Evolutionary conservation across 805 yeast species (phyloP).

Genomic region (Cyberlindnera sargentensis): DNA sequence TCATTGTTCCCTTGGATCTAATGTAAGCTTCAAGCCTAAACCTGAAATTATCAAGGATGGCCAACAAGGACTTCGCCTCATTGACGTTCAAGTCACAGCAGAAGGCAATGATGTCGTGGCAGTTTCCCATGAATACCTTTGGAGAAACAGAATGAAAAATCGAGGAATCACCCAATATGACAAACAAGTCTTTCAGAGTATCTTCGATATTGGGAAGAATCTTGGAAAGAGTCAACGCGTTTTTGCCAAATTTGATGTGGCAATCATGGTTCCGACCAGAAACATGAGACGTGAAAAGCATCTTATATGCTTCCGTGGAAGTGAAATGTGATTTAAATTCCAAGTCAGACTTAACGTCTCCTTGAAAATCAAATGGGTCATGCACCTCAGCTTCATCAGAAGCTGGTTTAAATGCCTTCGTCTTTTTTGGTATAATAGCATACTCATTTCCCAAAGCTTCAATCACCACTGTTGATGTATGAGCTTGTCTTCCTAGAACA

Average conservation of each 20-base stretch:
- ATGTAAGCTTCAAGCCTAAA: conserved; percentile 14
- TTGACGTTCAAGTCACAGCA: conserved; percentile 6
- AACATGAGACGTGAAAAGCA: conserved; percentile 4
- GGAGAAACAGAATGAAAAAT: conserved; percentile 1
- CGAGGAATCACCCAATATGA: conserved; percentile 2
- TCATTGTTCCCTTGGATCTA: conserved; percentile 14
- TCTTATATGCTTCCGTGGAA: conserved; percentile 11
- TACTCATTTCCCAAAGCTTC: conserved; percentile 16
- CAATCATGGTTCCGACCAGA: conserved; percentile 5
- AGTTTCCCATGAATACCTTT: conserved; percentile 3
- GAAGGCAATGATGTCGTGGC: conserved; percentile 11
- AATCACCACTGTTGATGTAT: conserved; percentile 12
- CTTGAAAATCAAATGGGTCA: background rate
- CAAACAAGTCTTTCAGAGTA: conserved; percentile 7
- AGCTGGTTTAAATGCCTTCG: too few relatives aligned
- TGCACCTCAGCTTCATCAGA: background rate
- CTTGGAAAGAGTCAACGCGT: conserved; percentile 9
- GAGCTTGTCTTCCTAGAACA: conserved; percentile 14
- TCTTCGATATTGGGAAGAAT: conserved; percentile 9
- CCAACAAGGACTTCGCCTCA: conserved; percentile 12
- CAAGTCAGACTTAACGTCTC: too few relatives aligned
- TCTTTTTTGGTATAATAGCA: conserved; percentile 7
- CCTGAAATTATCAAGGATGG: conserved; percentile 16
- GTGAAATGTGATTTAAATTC: conserved; percentile 1
- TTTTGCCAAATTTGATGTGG: conserved; percentile 8